Conservation (phyloP, 495 filamentous ascomycete species). For the Podospora appendiculata region DNA sequence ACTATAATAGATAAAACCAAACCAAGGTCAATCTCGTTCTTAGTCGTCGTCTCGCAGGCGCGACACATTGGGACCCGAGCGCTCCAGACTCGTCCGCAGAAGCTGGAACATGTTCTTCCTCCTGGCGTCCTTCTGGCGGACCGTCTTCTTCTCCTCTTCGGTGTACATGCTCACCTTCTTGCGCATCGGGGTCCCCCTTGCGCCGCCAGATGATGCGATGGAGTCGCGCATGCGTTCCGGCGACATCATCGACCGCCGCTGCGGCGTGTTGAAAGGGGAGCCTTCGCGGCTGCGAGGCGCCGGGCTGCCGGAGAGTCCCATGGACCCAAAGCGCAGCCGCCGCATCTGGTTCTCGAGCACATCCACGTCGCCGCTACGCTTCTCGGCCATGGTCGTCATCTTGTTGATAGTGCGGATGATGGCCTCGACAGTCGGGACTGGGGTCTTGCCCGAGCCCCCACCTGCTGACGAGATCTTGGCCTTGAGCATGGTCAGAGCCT, state of each 20-base stretch:
- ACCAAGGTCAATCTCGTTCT: background rate
- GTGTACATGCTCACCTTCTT: conserved; percentile 51
- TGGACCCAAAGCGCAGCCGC: conserved; percentile 51
- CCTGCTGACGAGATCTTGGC: conserved; percentile 61
- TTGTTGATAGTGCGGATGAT: conserved; percentile 85
- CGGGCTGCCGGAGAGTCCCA: conserved; percentile 17
- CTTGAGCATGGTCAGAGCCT: conserved; percentile 71
- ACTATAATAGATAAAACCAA: background rate
- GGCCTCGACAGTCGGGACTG: conserved; percentile 76
- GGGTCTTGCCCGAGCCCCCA: conserved; percentile 33
- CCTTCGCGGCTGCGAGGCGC: conserved; percentile 45
- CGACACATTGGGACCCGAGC: conserved; percentile 29
- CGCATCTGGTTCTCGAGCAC: conserved; percentile 79
- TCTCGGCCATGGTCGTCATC: conserved; percentile 87
- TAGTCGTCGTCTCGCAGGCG: conserved; percentile 24
- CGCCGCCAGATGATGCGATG: conserved; percentile 34
- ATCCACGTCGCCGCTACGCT: conserved; percentile 77
- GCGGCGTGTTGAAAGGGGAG: conserved; percentile 52
- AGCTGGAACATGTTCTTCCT: conserved; percentile 17
- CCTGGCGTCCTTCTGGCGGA: conserved; percentile 26
- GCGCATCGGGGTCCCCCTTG: conserved; percentile 27
- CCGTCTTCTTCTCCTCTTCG: conserved; percentile 37
- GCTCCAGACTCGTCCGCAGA: conserved; percentile 29
- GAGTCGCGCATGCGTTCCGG: conserved; percentile 45
- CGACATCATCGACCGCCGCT: conserved; percentile 44